These are phyloP conservation scores for Heliamphora pulchella DNA, from an alignment of 179 eudicot species.

Conservation along the genomic window DNA sequence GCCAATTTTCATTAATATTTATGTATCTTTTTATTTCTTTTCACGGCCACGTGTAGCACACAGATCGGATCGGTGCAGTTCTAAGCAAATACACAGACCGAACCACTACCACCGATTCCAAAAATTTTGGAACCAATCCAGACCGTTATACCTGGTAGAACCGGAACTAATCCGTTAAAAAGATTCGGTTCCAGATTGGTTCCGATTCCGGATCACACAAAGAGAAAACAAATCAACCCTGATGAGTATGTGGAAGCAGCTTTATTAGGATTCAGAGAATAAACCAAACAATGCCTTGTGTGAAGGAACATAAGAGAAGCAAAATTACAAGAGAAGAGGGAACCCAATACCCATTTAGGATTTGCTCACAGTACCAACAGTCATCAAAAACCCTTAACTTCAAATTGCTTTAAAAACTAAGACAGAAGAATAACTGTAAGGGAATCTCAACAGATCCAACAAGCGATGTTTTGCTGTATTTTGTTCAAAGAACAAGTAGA, in stretches of 20 bases:
- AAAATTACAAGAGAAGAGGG: neutral
- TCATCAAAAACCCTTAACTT: neutral
- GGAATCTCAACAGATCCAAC: slow-evolving; percentile 1
- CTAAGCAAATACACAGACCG: no score
- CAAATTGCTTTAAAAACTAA: neutral
- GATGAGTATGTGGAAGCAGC: neutral
- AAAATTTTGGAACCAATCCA: no score
- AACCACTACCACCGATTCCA: no score
- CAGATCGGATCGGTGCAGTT: no score
- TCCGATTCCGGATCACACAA: neutral
- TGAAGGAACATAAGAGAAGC: neutral
- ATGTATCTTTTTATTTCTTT: no score
- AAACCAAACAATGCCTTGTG: neutral
- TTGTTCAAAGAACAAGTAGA: neutral
- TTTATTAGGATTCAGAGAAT: neutral
- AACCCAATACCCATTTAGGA: neutral
- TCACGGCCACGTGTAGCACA: no score
- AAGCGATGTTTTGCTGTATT: neutral
- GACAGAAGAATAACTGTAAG: neutral
- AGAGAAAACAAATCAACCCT: neutral
- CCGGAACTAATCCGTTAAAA: no score
- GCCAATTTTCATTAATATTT: no score
- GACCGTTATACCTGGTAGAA: no score
- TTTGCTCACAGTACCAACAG: neutral
- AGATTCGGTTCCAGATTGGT: no score